Percentiles rank a stretch among this genome's conserved stretches.
Evolutionary conservation across 139 green algal species (phyloP).

Genomic region (Nannochloris sp.): DNA sequence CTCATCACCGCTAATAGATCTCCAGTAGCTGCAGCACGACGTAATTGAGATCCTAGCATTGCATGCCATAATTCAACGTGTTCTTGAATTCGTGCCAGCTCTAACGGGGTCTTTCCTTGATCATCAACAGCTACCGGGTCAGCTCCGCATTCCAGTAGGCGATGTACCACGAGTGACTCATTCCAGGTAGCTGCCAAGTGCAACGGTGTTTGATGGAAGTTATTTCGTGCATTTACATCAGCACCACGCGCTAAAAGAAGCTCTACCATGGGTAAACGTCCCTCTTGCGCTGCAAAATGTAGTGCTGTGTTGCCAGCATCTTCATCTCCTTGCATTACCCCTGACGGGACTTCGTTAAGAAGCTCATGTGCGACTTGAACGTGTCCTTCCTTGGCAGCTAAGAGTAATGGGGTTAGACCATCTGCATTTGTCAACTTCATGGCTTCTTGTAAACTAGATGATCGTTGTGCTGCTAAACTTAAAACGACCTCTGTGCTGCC

Average conservation of each 20-base stretch:
- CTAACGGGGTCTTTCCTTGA: not conserved
- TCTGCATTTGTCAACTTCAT: not conserved
- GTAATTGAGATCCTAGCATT: not conserved
- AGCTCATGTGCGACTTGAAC: not conserved
- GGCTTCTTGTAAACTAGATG: not conserved
- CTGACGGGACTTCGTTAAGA: not conserved
- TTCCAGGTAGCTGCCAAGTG: not conserved
- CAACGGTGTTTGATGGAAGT: not conserved
- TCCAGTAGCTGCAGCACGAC: not conserved
- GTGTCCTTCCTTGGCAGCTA: not conserved
- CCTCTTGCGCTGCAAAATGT: not conserved
- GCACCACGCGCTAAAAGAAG: not conserved
- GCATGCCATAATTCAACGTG: not conserved
- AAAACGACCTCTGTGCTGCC: not conserved
- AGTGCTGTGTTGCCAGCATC: not conserved
- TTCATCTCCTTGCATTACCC: not conserved
- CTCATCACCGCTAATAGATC: not conserved
- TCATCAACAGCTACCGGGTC: not conserved
- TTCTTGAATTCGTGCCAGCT: not conserved
- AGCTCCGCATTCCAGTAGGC: slow-evolving; percentile 7
- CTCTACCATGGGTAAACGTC: not conserved
- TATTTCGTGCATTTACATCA: not conserved
- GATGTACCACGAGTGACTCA: not conserved
- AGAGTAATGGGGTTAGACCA: not conserved
- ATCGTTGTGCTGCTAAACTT: not conserved